Conservation (phyloP, 2,329 filamentous ascomycete species). For the Fusarium sp. region DNA sequence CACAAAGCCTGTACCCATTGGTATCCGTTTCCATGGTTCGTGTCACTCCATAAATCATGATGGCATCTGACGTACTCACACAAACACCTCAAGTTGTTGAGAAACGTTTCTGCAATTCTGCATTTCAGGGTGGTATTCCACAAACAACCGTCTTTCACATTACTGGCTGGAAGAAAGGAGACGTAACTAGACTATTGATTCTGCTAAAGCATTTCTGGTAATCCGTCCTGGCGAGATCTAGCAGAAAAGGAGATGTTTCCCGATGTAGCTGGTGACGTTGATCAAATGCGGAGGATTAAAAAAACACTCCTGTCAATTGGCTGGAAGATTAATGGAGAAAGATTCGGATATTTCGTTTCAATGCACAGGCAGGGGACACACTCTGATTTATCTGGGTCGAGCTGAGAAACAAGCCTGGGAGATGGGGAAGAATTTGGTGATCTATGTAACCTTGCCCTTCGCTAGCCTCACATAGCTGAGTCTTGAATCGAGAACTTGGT, state of each 20-base stretch:
- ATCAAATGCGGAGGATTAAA: conserved; percentile 15
- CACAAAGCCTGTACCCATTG: background rate
- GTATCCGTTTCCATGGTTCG: background rate
- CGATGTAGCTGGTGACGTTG: background rate
- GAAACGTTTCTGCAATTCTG: too few species aligned
- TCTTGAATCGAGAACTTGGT: background rate
- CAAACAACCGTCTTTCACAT: background rate
- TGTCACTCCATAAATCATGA: background rate
- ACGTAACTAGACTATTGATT: conserved; percentile 11
- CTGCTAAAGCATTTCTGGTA: conserved; percentile 4
- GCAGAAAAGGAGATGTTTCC: background rate
- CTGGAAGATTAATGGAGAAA: background rate
- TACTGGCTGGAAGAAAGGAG: background rate
- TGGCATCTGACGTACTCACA: conserved; percentile 19
- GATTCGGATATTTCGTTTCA: background rate
- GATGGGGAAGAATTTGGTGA: background rate
- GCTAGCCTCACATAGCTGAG: background rate
- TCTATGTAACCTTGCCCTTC: background rate
- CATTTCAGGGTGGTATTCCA: background rate
- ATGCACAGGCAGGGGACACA: background rate
- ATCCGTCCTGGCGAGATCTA: background rate
- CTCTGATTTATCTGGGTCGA: background rate
- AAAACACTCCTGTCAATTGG: conserved; percentile 7
- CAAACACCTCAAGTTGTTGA: background rate
- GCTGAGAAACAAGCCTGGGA: conserved; percentile 1